Evolutionary conservation across 1,139 yeast species (phyloP).

Genomic region (Scheffersomyces segobiensis): DNA sequence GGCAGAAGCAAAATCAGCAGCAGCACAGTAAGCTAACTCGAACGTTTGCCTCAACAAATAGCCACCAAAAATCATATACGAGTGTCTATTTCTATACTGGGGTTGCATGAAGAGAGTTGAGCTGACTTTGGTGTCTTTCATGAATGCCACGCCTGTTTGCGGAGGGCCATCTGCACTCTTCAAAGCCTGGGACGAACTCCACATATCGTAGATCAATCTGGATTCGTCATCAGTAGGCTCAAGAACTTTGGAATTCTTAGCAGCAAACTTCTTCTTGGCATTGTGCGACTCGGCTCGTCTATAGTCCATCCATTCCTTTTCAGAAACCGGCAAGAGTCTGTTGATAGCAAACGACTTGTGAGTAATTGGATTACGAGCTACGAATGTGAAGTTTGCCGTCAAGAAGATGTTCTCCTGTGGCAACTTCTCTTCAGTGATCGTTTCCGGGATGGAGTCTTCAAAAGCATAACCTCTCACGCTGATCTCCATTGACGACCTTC

Average conservation of each 20-base stretch:
- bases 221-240: constrained; percentile 80
- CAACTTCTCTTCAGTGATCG: constrained; percentile 48
- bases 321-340: constrained; percentile 70
- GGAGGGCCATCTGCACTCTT: constrained; percentile 25
- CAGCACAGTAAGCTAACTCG: constrained; percentile 88
- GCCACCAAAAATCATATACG: constrained; percentile 94
- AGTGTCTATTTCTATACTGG: constrained; percentile 90
- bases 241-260: constrained; percentile 58
- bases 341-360: constrained; percentile 86
- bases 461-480: constrained; percentile 84
- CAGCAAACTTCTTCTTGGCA: constrained; percentile 77
- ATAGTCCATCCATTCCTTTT: constrained; percentile 78
- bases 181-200: constrained; percentile 58
- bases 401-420: constrained; percentile 55
- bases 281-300: constrained; percentile 88
- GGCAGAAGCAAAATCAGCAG: constrained; percentile 82
- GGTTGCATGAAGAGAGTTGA: constrained; percentile 94
- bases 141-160: constrained; percentile 54
- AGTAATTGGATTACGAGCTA: constrained; percentile 89
- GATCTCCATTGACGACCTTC: constrained; percentile 93
- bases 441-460: constrained; percentile 47
- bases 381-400: constrained; percentile 91
- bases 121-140: constrained; percentile 68
- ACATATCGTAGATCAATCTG: constrained; percentile 71
- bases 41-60: constrained; percentile 87